Evolutionary conservation across 202 grass and related monocot genomes (phyloP).

Genomic region (Zoysia matrella): DNA sequence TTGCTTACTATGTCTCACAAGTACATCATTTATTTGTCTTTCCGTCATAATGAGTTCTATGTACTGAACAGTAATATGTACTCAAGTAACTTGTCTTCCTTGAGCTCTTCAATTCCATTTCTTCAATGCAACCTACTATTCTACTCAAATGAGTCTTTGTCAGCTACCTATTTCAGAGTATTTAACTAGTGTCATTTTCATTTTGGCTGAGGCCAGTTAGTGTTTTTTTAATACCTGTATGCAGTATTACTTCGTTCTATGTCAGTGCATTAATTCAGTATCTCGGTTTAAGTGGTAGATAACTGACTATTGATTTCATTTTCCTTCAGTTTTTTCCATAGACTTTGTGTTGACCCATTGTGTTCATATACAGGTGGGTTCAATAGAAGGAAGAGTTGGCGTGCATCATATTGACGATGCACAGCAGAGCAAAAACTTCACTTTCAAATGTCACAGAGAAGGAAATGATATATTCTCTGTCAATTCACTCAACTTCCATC

Average conservation of each 20-base stretch:
- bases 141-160: neutral
- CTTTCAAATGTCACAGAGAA: no score
- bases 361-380: constrained; percentile 68
- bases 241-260: constrained; percentile 5
- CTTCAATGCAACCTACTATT: neutral
- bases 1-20: neutral
- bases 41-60: constrained; percentile 21
- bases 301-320: constrained; percentile 6
- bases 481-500: no score
- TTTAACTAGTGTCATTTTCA: neutral
- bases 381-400: constrained; percentile 52
- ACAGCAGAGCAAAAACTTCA: no score
- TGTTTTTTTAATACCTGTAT: neutral
- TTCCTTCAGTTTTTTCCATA: neutral
- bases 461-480: no score
- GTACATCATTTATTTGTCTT: neutral
- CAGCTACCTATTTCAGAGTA: neutral
- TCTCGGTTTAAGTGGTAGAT: constrained; percentile 1
- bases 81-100: neutral
- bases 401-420: no score
- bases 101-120: constrained; percentile 1
- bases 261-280: constrained; percentile 15
- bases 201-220: neutral
- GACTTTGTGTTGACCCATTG: constrained; percentile 24
- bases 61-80: constrained; percentile 5